These are phyloP conservation scores for Quercus dentata DNA, from an alignment of 306 rosid species.

Conservation along the genomic window DNA sequence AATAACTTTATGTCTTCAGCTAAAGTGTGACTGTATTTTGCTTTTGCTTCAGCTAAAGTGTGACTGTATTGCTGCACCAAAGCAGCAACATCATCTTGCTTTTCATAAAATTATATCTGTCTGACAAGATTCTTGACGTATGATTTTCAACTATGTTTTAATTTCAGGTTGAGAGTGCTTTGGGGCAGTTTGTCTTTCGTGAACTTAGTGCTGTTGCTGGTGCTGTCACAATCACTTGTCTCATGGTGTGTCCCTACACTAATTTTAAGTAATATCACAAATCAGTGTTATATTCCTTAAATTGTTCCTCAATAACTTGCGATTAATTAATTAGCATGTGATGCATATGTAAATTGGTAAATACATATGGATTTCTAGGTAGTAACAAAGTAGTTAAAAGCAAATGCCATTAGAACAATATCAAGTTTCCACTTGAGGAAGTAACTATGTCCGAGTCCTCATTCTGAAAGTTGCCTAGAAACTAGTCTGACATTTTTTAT, in stretches of 20 bases:
- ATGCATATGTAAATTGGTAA: neutral
- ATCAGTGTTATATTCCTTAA: slow-evolving; percentile 1
- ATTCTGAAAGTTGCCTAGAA: neutral
- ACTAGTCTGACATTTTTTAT: neutral
- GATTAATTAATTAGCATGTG: neutral
- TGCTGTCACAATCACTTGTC: slow-evolving; percentile 86
- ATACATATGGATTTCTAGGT: neutral
- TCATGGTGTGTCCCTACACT: slow-evolving; percentile 56
- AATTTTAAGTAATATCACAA: neutral
- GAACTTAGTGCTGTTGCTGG: slow-evolving; percentile 84
- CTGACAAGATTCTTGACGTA: slow-evolving; percentile 12
- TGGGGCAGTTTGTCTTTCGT: slow-evolving; percentile 55
- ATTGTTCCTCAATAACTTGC: neutral
- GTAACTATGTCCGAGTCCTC: neutral
- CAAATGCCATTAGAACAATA: neutral
- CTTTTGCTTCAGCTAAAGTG: too few relatives aligned
- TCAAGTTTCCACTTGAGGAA: neutral
- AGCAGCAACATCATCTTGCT: neutral
- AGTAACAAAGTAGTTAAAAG: neutral
- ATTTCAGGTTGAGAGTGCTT: slow-evolving; percentile 60
- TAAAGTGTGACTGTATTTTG: too few relatives aligned
- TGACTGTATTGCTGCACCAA: neutral
- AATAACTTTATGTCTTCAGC: too few relatives aligned
- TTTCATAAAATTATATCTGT: neutral
- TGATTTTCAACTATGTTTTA: slow-evolving; percentile 14